A percentile compares a stretch with the other conserved stretches of the same genome.
These are phyloP conservation scores for Hygrocybe punicea DNA, from an alignment of 768 basidiomycete genomes.

Conservation along the genomic window DNA sequence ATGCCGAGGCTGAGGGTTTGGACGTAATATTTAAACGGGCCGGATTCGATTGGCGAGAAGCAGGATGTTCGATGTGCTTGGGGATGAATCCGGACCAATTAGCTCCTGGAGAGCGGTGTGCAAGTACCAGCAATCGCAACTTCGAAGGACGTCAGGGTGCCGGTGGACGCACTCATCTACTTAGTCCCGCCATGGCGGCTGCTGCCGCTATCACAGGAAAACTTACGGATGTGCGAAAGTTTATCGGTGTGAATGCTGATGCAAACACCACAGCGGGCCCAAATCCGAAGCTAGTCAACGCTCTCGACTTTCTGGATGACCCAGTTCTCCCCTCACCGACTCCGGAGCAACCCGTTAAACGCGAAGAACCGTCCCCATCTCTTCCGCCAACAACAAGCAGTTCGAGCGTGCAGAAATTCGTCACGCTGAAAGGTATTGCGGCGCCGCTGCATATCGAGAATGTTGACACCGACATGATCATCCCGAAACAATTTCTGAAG, in stretches of 20 bases:
- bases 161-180: conserved; percentile 84
- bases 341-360: conserved; percentile 36
- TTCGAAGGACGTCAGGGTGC: conserved; percentile 88
- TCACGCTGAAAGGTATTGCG: conserved; percentile 66
- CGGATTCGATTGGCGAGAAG: conserved; percentile 94
- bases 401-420: conserved; percentile 60
- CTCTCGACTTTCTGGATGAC: conserved; percentile 75
- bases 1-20: conserved; percentile 86
- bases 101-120: conserved; percentile 77
- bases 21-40: conserved; percentile 84
- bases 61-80: conserved; percentile 94
- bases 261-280: conserved; percentile 43
- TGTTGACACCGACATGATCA: conserved; percentile 92
- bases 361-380: conserved; percentile 31
- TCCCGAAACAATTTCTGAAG: conserved; percentile 92
- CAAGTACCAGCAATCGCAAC: conserved; percentile 90
- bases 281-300: conserved; percentile 67
- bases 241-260: conserved; percentile 50
- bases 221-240: conserved; percentile 79
- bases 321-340: conserved; percentile 55
- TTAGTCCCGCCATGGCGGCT: conserved; percentile 90
- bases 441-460: conserved; percentile 81
- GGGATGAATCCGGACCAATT: conserved; percentile 96
- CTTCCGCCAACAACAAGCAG: conserved; percentile 44
- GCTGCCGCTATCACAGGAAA: conserved; percentile 85